Conservation (phyloP, 2,329 filamentous ascomycete species). For the Diaporthe sp. region DNA sequence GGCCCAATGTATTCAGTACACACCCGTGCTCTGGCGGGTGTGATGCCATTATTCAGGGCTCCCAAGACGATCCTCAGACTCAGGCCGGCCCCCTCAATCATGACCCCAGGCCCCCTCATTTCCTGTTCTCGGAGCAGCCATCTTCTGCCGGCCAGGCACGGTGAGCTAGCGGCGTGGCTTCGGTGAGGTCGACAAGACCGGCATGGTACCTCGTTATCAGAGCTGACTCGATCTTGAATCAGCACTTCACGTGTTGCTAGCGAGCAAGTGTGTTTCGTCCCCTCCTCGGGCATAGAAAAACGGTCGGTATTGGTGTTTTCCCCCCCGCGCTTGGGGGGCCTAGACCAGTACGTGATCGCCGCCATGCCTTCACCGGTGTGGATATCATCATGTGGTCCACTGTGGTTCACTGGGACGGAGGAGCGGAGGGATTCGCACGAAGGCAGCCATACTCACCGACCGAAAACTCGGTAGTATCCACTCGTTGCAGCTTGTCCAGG, state of each 20-base stretch:
- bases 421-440: neutral
- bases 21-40: neutral
- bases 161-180: constrained; percentile 23
- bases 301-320: neutral
- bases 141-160: neutral
- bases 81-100: constrained; percentile 4
- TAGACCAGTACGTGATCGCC: constrained; percentile 33
- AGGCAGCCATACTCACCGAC: constrained; percentile 23
- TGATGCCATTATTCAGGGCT: constrained; percentile 9
- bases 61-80: constrained; percentile 15
- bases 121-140: constrained; percentile 21
- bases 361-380: constrained; percentile 39
- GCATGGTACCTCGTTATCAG: constrained; percentile 18
- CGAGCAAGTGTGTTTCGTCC: neutral
- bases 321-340: constrained; percentile 9
- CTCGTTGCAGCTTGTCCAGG: neutral
- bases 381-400: constrained; percentile 31
- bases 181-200: constrained; percentile 30
- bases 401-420: constrained; percentile 20
- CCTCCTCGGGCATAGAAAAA: neutral
- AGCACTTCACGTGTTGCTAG: constrained; percentile 1
- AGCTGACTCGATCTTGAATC: constrained; percentile 18
- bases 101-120: neutral
- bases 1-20: neutral
- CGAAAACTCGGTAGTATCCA: constrained; percentile 7